Conservation (phyloP, 768 basidiomycete genomes). For the Lentinula guzmanii region DNA sequence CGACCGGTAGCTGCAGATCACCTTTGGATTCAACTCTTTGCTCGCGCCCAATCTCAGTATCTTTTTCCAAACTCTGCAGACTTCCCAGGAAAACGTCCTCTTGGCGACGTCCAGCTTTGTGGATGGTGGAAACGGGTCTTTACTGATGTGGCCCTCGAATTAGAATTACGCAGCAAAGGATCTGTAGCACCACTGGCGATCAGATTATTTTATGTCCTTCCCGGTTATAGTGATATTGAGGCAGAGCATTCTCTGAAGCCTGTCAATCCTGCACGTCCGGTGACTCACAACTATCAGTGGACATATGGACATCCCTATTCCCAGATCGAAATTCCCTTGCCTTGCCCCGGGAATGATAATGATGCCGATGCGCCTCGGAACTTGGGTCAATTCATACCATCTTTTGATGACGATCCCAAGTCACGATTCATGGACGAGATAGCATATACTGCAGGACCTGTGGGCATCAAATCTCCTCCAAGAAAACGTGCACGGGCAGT, state of each 20-base stretch:
- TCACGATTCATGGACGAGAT: slow-evolving; percentile 91
- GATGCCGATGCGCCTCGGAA: slow-evolving; percentile 26
- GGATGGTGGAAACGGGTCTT: slow-evolving; percentile 90
- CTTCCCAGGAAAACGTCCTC: slow-evolving; percentile 59
- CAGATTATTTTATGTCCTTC: slow-evolving; percentile 57
- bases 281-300: slow-evolving; percentile 36
- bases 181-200: slow-evolving; percentile 17
- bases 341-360: slow-evolving; percentile 27
- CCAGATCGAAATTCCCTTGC: slow-evolving; percentile 41
- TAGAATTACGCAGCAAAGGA: slow-evolving; percentile 19
- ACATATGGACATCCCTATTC: slow-evolving; percentile 77
- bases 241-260: slow-evolving; percentile 51
- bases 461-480: slow-evolving; percentile 52
- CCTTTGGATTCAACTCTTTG: slow-evolving; percentile 85
- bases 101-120: slow-evolving; percentile 76
- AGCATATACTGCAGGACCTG: slow-evolving; percentile 61
- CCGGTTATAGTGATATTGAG: slow-evolving; percentile 65
- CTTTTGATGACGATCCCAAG: slow-evolving; percentile 96
- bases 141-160: slow-evolving; percentile 42
- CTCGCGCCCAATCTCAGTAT: slow-evolving; percentile 86
- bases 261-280: slow-evolving; percentile 15
- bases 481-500: slow-evolving; percentile 48
- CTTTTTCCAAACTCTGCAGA: slow-evolving; percentile 87
- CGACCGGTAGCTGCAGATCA: slow-evolving; percentile 51
- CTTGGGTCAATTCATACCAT: slow-evolving; percentile 76